These are phyloP conservation scores for Termitomyces sp. DNA, from an alignment of 768 basidiomycete genomes.

Conservation along the genomic window DNA sequence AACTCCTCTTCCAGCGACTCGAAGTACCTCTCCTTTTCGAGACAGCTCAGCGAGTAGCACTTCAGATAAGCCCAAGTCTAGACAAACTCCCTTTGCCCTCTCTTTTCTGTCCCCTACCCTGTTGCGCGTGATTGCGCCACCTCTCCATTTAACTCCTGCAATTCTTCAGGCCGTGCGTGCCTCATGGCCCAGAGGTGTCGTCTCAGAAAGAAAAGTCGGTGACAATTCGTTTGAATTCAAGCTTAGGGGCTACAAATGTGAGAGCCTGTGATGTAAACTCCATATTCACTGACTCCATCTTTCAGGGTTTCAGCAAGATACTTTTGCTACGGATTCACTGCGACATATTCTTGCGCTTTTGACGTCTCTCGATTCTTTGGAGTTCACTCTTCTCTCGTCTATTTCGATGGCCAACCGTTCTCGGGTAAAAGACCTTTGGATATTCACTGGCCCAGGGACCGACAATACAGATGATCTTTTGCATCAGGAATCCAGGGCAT, in stretches of 20 bases:
- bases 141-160: conserved; percentile 70
- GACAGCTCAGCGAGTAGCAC: conserved; percentile 30
- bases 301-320: conserved; percentile 73
- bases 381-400: conserved; percentile 64
- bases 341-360: conserved; percentile 65
- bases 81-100: conserved; percentile 57
- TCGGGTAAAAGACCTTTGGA: conserved; percentile 71
- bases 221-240: conserved; percentile 75
- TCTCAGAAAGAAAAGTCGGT: conserved; percentile 70
- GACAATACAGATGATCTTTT: conserved; percentile 23
- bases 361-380: conserved; percentile 58
- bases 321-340: conserved; percentile 69
- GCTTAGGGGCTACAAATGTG: conserved; percentile 77
- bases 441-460: conserved; percentile 56
- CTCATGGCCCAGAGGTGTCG: conserved; percentile 77
- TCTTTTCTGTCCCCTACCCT: conserved; percentile 65
- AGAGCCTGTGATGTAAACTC: conserved; percentile 15
- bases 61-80: conserved; percentile 29
- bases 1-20: conserved; percentile 27
- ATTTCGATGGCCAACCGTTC: conserved; percentile 69
- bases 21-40: conserved; percentile 27
- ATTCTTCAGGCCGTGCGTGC: conserved; percentile 74
- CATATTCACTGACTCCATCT: neutral
- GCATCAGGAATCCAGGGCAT: conserved; percentile 24
- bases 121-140: conserved; percentile 73